A percentile compares a stretch with the other conserved stretches of the same genome.
Conservation (phyloP, 805 yeast species). For the Lipomyces sp. region DNA sequence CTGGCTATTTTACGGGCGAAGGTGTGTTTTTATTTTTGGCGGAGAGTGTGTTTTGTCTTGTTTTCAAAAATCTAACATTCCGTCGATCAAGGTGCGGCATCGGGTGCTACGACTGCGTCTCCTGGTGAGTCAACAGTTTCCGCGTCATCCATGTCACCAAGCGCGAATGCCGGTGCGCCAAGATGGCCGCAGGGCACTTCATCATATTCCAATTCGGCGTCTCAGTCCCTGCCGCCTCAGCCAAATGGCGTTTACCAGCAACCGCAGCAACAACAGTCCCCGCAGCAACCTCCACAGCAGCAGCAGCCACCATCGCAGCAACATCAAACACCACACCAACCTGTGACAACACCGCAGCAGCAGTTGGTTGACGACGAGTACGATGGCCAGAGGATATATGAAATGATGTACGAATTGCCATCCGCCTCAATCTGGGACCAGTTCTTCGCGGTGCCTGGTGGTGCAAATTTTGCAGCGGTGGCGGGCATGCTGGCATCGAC, state of each 20-base stretch:
- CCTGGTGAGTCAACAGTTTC: conserved; percentile 17
- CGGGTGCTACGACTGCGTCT: not conserved
- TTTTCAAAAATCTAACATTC: not conserved
- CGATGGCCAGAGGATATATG: conserved; percentile 37
- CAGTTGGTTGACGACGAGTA: conserved; percentile 24
- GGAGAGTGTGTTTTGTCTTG: not conserved
- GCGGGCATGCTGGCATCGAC: conserved; percentile 8
- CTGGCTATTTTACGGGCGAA: not conserved
- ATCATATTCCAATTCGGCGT: not conserved
- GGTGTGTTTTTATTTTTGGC: not conserved
- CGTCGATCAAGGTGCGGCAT: not conserved
- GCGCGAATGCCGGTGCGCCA: not conserved
- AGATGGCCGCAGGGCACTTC: conserved; percentile 8
- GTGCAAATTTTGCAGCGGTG: conserved; percentile 11
- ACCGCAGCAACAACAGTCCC: conserved; percentile 6
- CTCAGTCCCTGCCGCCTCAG: not conserved
- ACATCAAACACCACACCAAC: not conserved
- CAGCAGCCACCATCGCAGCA: not conserved
- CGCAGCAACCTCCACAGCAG: conserved; percentile 6
- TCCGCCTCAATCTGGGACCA: conserved; percentile 39
- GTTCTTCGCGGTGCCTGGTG: conserved; percentile 33
- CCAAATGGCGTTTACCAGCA: conserved; percentile 7
- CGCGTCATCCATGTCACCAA: conserved; percentile 15
- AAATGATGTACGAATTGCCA: conserved; percentile 38
- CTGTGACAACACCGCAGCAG: conserved; percentile 11